These are phyloP conservation scores for Coniosporium tulheliwenetii DNA, from an alignment of 2,329 filamentous ascomycete species.

Conservation along the genomic window DNA sequence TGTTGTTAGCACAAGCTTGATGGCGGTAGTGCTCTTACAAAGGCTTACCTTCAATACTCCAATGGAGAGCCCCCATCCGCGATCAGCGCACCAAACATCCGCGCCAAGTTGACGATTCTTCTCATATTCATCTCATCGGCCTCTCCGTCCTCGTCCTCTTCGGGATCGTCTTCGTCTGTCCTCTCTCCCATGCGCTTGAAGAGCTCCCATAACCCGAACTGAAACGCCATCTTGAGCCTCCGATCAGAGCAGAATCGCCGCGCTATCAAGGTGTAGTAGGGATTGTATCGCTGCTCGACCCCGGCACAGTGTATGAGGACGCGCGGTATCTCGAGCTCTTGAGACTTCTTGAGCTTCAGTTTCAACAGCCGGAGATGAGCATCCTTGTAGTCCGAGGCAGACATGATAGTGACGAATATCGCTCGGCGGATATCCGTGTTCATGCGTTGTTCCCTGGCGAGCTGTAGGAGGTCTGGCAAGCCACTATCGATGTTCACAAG, in stretches of 20 bases:
- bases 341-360: slow-evolving; percentile 69
- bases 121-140: slow-evolving; percentile 33
- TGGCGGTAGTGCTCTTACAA: neutral
- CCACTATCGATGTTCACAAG: slow-evolving; percentile 12
- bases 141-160: slow-evolving; percentile 36
- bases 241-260: slow-evolving; percentile 60
- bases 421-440: slow-evolving; percentile 73
- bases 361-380: slow-evolving; percentile 67
- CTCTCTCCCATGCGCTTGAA: slow-evolving; percentile 76
- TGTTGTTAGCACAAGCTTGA: neutral
- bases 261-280: slow-evolving; percentile 81
- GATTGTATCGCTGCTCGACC: slow-evolving; percentile 73
- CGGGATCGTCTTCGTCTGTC: slow-evolving; percentile 46
- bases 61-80: slow-evolving; percentile 44
- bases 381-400: slow-evolving; percentile 68
- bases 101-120: slow-evolving; percentile 51
- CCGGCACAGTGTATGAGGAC: slow-evolving; percentile 80
- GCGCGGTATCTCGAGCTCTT: slow-evolving; percentile 72
- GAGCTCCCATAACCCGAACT: slow-evolving; percentile 72
- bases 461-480: slow-evolving; percentile 48
- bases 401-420: slow-evolving; percentile 89
- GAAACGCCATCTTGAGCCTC: slow-evolving; percentile 68
- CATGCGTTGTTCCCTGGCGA: slow-evolving; percentile 73
- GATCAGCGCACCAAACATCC: slow-evolving; percentile 48
- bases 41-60: slow-evolving; percentile 33